Evolutionary conservation across 1,284 basidiomycete genomes (phyloP), one percentile per base, ranked within the genome.

Genomic region (Ustilago esculenta): DNA sequence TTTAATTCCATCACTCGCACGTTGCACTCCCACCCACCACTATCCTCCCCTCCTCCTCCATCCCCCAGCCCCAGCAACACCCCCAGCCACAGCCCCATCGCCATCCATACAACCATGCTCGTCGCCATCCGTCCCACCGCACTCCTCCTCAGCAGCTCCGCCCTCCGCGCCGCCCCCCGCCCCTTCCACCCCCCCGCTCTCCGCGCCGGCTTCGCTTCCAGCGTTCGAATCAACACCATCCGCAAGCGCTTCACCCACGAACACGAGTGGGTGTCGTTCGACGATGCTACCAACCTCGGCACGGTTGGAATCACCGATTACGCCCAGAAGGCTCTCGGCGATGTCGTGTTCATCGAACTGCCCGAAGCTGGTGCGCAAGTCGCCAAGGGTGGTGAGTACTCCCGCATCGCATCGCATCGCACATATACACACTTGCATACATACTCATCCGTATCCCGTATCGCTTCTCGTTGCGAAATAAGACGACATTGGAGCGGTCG

Each of bases 311-410:
- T 99, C 82, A 98, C 96, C 18, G 86, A 97, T 82, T 92, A 97
- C 82, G 95, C 95, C 4, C 94, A 98, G 83, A 88, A 89, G 55
- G 89, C 90, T 46, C 87, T 99, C 4, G 96, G 95, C 23, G 96
- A 99, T 83, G 93, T 98, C 55, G 95, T 98, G 44, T 99, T 93
- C 84, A 93, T 98, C 53, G 96, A 98, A 83, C 87, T 98, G 51
- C 92, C 93, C 3, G 75, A 83, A 12, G 82, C 86, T n/a, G 92
- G 90, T 9, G 86, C 86, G 2, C 84, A 88, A 71, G 86, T 98
- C 55, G 82, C 83, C 32, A 85, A 90, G 83, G 93, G 92, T 76
- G 92, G 95, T 96, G 70, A 77, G 85, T 75, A 46, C 5, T 39
- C 10, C 14, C 6, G 21, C 20, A 35, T 10, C n/a, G n/a, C n/a